These are phyloP conservation scores for Candida albicans DNA, from an alignment of 1,139 yeast genomes.

Conservation along the genomic window DNA sequence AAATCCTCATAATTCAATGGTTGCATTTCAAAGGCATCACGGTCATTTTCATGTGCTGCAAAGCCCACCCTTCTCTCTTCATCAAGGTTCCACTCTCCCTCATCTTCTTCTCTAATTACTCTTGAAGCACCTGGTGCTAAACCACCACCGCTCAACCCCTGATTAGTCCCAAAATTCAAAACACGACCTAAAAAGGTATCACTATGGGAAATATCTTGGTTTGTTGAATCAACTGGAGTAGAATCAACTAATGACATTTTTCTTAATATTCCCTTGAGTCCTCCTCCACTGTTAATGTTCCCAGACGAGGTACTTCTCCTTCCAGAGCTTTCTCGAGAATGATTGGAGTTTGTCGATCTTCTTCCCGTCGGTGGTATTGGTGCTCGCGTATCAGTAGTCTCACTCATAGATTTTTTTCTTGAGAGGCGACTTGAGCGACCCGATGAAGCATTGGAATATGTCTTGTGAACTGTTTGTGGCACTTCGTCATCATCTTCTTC, in stretches of 20 bases:
- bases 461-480: not conserved
- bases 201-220: constrained; percentile 23
- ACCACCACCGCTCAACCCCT: constrained; percentile 43
- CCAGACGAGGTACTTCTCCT: constrained; percentile 1
- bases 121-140: constrained; percentile 43
- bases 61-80: constrained; percentile 20
- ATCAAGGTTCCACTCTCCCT: constrained; percentile 13
- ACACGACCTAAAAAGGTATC: constrained; percentile 45
- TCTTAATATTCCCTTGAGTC: constrained; percentile 34
- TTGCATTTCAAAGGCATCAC: constrained; percentile 35
- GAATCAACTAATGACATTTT: constrained; percentile 38
- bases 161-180: constrained; percentile 23
- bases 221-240: constrained; percentile 18
- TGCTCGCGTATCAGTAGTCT: not conserved
- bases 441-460: not conserved
- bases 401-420: not conserved
- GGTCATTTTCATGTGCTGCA: constrained; percentile 11
- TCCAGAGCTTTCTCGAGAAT: constrained; percentile 3
- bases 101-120: constrained; percentile 15
- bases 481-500: not conserved
- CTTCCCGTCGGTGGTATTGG: not conserved
- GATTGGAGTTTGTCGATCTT: constrained; percentile 4
- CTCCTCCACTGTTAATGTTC: constrained; percentile 11
- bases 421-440: not conserved
- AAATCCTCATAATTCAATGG: constrained; percentile 33